phyloP scores from a whole-genome alignment of 371 early-diverging fungal species.

The Actinomucor elegans region DNA sequence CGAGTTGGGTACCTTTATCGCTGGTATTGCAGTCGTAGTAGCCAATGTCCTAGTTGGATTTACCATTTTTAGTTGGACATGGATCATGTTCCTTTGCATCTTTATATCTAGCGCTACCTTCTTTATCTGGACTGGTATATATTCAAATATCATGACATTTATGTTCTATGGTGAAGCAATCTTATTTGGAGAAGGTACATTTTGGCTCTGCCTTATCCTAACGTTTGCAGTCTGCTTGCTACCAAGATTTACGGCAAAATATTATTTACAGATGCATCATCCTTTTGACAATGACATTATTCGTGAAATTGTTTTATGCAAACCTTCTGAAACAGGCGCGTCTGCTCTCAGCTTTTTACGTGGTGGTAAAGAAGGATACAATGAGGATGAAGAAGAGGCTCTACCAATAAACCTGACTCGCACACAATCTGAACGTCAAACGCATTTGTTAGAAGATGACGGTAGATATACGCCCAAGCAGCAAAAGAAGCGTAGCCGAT shows the following conservation, averaged over 20 bases:
- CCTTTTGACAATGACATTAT: conserved; percentile 70
- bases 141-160: conserved; percentile 41
- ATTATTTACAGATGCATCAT: conserved; percentile 47
- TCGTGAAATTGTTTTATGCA: conserved; percentile 52
- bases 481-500: conserved; percentile 5
- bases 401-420: conserved; percentile 33
- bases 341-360: background rate
- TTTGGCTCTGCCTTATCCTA: conserved; percentile 55
- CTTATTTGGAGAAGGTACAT: conserved; percentile 51
- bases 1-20: conserved; percentile 80
- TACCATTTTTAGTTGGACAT: conserved; percentile 83
- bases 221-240: conserved; percentile 51
- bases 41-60: conserved; percentile 84
- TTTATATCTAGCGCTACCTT: conserved; percentile 53
- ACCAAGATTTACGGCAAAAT: conserved; percentile 54
- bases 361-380: background rate
- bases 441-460: background rate
- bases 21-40: conserved; percentile 74
- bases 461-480: background rate
- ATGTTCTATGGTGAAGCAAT: conserved; percentile 52
- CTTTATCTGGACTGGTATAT: conserved; percentile 58
- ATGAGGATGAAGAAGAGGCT: conserved; percentile 29
- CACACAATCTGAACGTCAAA: conserved; percentile 22
- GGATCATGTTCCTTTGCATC: conserved; percentile 65
- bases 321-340: background rate